Evolutionary conservation across 495 filamentous ascomycete species (phyloP), one percentile per base, ranked within the genome.

Genomic region (Penicillium lagena): DNA sequence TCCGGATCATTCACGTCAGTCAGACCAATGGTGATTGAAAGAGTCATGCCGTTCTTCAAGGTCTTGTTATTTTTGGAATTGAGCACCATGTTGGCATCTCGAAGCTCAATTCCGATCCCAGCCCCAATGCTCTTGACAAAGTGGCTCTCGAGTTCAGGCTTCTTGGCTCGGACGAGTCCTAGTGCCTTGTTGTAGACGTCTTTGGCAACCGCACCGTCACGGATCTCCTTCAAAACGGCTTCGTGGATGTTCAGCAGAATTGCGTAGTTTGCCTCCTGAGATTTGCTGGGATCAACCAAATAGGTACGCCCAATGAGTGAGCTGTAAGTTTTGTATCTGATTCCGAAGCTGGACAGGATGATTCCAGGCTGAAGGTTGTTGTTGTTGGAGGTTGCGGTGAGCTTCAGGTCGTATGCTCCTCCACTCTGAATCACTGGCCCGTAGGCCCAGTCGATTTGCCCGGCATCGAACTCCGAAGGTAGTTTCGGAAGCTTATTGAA

Each of bases 41-140:
- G 75, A 4, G 94, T 97, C 93, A 97, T 99, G 51, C 94, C 94
- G 59, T 96, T 94, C 60, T 88, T 93, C 40, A 99, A 63, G 22
- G 80, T 75, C 11, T 90, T 75, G 17, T 71, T 79, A 60, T 87
- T 95, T 67, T 96, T 96, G 42, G 72, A 83, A 57, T 86, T 95
- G 28, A 99, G 72, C 4, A 89, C 58, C 45, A 97, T 76, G 5
- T 85, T 90, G 2, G 76, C 61, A 59, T 99, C 93, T 45, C 84
- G 80, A 39, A 82, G 82, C 70, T 99, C 93, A 35, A 97, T 89
- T 45, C 93, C 93, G 54, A 97, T 89, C 17, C 89, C 93, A 35
- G 78, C 82, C 39, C 93, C 93, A 32, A 95, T 79, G 46, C 82
- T 94, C 67, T 93, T 95, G 33, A 89, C 54, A 58, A 99, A 95